Base-by-base conservation (phyloP, 2,329 filamentous ascomycete genomes). In the Monilinia polystroma region DNA sequence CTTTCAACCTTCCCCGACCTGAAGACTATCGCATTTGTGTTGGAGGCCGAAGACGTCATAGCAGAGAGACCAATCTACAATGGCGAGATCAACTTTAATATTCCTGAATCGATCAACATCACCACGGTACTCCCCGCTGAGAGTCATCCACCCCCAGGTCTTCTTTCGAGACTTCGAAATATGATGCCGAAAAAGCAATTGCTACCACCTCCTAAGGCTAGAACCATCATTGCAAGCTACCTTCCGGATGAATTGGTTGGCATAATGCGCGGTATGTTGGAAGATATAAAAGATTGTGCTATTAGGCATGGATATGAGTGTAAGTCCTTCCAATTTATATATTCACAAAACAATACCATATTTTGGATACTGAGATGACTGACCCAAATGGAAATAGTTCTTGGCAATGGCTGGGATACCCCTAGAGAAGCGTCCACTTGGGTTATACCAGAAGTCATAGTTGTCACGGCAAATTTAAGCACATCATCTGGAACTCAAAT, bases 31-130 rank as follows among this genome's bases (percentile, higher is more conserved):
- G 35, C 47, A 2, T 18, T 62, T 10, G 45, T 62, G 6, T 38
- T 62, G 10, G 45, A 51, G 12, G 20, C n/a, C 2, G 58, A n/a
- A 20, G 45, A 51, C 0, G 58, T 51, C 3, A 35, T 62, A 12
- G 45, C 58, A 2, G 58, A 62, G 47, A 38, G 58, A 38, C 58
- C 58, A 20, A 38, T 62, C 4, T 38, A 62, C 5, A 62, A 51
- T 1, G 58, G 58, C 20, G 58, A 62, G 10, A 26, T 62, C 0
- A 23, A 38, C 3, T 62, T 62, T 0, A 51, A 10, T 18, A 11
- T 32, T 2, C 58, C 58, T 3, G 29, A 11, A 26, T 38, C 4
- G 18, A 26, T 62, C 16, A 16, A 35, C 26, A 52, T 62, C 12
- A 14, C 38, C 10, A 18, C 32, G 2, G 35, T 6, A 16, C 14